Evolutionary conservation across 1,284 basidiomycete species (phyloP), one percentile per base, ranked within the genome.

Genomic region (Ustilago nuda): DNA sequence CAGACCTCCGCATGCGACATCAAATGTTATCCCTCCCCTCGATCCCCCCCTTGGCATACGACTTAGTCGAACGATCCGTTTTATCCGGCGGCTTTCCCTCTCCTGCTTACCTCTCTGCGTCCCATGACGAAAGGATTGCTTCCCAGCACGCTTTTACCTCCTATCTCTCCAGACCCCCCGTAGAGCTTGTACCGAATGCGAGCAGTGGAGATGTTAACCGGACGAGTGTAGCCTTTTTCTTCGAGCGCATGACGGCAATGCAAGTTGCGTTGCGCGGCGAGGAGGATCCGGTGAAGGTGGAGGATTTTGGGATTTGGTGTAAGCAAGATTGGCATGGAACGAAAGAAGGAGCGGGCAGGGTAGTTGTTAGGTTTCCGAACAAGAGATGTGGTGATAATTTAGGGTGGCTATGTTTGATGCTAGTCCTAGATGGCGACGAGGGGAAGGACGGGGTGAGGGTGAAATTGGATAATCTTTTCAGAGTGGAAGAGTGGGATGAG

Each of bases 1-100:
- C 64, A 19, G 71, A 73, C 41, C 61, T 77, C 7, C 48, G 12
- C 6, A 72, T 64, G 70, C 66, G 75, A 13, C 70, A 70, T 15
- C 70, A 66, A 4, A 66, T 77, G 54, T 64, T 77, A 12, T 58
- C 56, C 17, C 56, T 73, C 0, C 41, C 66, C 4, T n/a, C 52
- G 1, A 27, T 55, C 32, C 19, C 62, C 4, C 68, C 69, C 3
- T 12, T 8, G 15, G 69, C 61, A 15, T 32, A 48, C 43, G 73
- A 76, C 23, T 4, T 56, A 27, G 15, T 58, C 50, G 66, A 65
- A 37, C n/a, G 17, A 27, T 36, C 36, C 17, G 46, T 33, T n/a
- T 19, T 41, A 5, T 41, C 39, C 45, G 17, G 23, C n/a, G 19
- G 13, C 17, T 30, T 33, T 13, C 56, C 50, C 39, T 27, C 41